Conservation (phyloP, 2,329 filamentous ascomycete genomes). For the Aspergillus persii region DNA sequence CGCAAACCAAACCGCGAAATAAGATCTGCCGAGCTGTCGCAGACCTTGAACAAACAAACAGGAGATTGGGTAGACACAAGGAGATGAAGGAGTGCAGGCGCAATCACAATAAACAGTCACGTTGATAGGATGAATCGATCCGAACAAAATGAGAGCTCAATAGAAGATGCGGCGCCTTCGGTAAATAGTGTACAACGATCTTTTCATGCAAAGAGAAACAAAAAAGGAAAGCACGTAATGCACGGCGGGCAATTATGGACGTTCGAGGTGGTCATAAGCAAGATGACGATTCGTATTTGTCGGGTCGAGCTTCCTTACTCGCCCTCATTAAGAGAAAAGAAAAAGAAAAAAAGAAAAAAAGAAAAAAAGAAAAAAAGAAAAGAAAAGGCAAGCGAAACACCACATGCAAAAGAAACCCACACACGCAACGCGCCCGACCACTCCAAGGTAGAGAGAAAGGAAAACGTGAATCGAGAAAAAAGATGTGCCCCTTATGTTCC, state of each 20-base stretch:
- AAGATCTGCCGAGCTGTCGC: constrained; percentile 8
- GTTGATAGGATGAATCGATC: constrained; percentile 17
- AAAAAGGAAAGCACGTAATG: constrained; percentile 15
- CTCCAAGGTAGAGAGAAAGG: constrained; percentile 19
- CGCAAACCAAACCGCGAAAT: constrained; percentile 27
- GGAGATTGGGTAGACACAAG: constrained; percentile 6
- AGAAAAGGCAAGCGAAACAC: constrained; percentile 11
- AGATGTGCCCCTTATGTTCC: constrained; percentile 34
- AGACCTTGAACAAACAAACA: constrained; percentile 3
- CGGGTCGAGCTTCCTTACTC: constrained; percentile 23
- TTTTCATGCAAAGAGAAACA: constrained; percentile 27
- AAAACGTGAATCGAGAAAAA: constrained; percentile 24
- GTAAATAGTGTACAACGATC: constrained; percentile 33
- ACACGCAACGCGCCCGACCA: constrained; percentile 29
- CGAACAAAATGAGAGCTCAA: constrained; percentile 11
- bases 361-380: constrained; percentile 20
- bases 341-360: constrained; percentile 20
- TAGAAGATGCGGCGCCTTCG: constrained; percentile 23
- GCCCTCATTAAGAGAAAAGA: constrained; percentile 26
- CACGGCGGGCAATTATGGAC: constrained; percentile 19
- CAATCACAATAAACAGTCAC: constrained; percentile 20
- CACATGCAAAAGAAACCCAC: constrained; percentile 20
- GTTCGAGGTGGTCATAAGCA: constrained; percentile 21
- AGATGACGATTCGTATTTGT: constrained; percentile 21
- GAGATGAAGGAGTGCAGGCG: constrained; percentile 20